A percentile compares a stretch with the other conserved stretches of the same genome.
These are phyloP conservation scores for Cymodocea nodosa DNA, from an alignment of 116 monocot genomes.

Conservation along the genomic window DNA sequence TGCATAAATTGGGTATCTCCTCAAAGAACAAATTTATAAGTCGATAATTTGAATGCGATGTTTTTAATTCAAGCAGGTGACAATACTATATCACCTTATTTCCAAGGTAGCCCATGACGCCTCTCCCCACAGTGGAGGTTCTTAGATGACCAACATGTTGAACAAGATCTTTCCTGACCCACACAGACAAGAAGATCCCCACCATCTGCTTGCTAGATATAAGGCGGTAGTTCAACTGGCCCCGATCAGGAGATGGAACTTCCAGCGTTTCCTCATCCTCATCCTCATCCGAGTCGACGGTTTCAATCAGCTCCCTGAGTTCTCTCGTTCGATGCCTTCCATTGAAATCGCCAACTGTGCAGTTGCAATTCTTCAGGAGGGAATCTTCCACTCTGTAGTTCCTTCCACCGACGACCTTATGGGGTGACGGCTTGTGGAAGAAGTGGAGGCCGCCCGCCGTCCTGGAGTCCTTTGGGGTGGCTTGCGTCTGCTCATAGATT, in stretches of 20 bases:
- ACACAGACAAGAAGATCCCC: conserved; percentile 82
- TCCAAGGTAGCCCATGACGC: conserved; percentile 88
- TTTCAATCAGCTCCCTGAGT: conserved; percentile 43
- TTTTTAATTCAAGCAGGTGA: background rate
- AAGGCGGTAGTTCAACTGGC: conserved; percentile 36
- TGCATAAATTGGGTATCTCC: background rate
- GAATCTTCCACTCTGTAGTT: conserved; percentile 28
- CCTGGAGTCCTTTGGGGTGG: conserved; percentile 10
- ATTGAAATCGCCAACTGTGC: conserved; percentile 11
- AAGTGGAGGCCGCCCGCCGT: conserved; percentile 29
- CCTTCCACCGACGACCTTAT: conserved; percentile 53
- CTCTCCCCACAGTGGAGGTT: conserved; percentile 60
- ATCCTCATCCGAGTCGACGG: conserved; percentile 18
- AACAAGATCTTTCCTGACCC: conserved; percentile 75
- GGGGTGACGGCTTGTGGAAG: conserved; percentile 51
- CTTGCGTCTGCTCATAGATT: conserved; percentile 6
- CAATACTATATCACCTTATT: conserved; percentile 51
- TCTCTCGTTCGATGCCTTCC: conserved; percentile 23
- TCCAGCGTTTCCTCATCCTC: conserved; percentile 15
- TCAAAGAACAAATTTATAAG: background rate
- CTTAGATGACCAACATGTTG: conserved; percentile 73
- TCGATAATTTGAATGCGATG: background rate
- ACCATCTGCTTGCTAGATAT: conserved; percentile 98
- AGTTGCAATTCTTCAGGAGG: conserved; percentile 64
- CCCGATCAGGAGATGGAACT: background rate